Conservation (phyloP, 805 yeast species). For the Suhomyces pyralidae region DNA sequence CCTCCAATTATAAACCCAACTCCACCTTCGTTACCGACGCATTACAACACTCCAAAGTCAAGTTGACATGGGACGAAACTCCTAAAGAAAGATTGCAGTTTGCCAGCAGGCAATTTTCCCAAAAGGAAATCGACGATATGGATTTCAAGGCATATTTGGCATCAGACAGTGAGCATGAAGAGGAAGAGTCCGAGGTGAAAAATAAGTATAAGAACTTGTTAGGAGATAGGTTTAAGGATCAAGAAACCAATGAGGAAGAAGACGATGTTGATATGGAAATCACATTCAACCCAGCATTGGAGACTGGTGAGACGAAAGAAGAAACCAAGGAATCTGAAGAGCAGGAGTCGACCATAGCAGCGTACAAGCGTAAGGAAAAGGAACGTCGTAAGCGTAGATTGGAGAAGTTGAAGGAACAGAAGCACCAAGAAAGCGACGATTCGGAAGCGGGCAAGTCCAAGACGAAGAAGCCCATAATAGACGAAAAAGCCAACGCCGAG, state of each 20-base stretch:
- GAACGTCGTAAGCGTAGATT: slow-evolving; percentile 86
- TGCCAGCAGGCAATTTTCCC: slow-evolving; percentile 78
- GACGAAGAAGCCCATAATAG: slow-evolving; percentile 7
- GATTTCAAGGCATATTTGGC: slow-evolving; percentile 92
- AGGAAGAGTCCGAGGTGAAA: slow-evolving; percentile 34
- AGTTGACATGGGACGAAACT: slow-evolving; percentile 97
- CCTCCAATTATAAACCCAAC: slow-evolving; percentile 75
- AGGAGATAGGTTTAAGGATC: slow-evolving; percentile 38
- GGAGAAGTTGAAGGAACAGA: slow-evolving; percentile 65
- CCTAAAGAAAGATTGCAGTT: slow-evolving; percentile 82
- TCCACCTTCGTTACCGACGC: slow-evolving; percentile 86
- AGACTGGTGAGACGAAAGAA: slow-evolving; percentile 19
- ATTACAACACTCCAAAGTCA: slow-evolving; percentile 91
- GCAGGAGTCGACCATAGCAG: slow-evolving; percentile 62
- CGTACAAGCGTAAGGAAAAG: slow-evolving; percentile 81
- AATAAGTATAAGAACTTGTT: slow-evolving; percentile 62
- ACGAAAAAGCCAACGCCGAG: slow-evolving; percentile 51
- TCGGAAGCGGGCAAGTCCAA: slow-evolving; percentile 13
- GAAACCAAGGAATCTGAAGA: slow-evolving; percentile 26
- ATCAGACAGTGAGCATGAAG: slow-evolving; percentile 61
- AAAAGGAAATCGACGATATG: slow-evolving; percentile 84
- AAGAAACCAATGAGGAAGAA: slow-evolving; percentile 25
- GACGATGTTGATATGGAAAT: slow-evolving; percentile 89
- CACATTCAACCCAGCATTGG: slow-evolving; percentile 87
- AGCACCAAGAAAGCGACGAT: slow-evolving; percentile 43